A percentile compares a stretch with the other conserved stretches of the same genome.
These are phyloP conservation scores for Trichoderma brevicompactum DNA, from an alignment of 2,329 filamentous ascomycete genomes.

Conservation along the genomic window DNA sequence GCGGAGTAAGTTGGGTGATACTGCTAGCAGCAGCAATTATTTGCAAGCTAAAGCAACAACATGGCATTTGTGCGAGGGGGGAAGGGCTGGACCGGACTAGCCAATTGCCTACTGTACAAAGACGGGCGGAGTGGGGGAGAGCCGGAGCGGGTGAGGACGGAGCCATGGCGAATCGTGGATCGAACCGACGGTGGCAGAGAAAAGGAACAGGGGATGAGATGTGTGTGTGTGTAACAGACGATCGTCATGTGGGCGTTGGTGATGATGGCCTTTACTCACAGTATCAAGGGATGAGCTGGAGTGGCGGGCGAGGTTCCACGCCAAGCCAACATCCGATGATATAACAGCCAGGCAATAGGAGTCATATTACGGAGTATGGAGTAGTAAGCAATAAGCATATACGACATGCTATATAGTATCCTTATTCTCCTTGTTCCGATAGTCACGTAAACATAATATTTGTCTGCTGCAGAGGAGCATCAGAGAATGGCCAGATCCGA, in stretches of 20 bases:
- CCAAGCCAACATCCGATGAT: too few relatives aligned
- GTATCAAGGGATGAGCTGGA: too few relatives aligned
- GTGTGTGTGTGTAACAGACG: too few relatives aligned
- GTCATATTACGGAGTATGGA: too few relatives aligned
- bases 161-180: conserved; percentile 16
- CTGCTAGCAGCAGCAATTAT: background rate
- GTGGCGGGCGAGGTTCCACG: too few relatives aligned
- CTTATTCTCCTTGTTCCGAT: too few relatives aligned
- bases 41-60: background rate
- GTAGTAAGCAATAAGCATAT: too few relatives aligned
- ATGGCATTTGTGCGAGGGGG: conserved; percentile 18
- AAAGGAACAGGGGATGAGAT: background rate
- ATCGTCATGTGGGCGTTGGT: background rate
- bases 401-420: too few relatives aligned
- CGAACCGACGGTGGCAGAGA: conserved; percentile 20
- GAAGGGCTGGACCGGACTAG: conserved; percentile 9
- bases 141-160: background rate
- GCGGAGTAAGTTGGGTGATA: background rate
- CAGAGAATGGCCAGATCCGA: background rate
- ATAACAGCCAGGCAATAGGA: too few relatives aligned
- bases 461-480: background rate
- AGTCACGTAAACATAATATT: too few relatives aligned
- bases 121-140: background rate
- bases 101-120: conserved; percentile 1
- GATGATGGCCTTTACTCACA: background rate